These are phyloP conservation scores for Termitomyces sp. DNA, from an alignment of 768 basidiomycete species.

Conservation along the genomic window DNA sequence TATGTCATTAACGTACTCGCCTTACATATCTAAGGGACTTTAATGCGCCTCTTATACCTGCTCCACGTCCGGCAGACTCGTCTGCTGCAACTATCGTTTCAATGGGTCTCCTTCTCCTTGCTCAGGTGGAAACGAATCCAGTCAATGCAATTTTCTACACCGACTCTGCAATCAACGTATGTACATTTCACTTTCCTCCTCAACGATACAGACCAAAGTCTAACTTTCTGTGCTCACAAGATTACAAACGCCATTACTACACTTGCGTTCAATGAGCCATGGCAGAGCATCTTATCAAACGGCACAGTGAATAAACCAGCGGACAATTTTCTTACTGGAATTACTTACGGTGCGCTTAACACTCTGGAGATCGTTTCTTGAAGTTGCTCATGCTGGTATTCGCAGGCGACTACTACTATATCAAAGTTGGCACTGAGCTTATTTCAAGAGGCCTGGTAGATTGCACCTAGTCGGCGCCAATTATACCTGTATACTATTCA, in stretches of 20 bases:
- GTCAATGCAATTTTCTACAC: constrained; percentile 31
- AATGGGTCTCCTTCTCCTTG: constrained; percentile 58
- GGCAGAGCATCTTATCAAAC: constrained; percentile 23
- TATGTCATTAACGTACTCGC: not conserved
- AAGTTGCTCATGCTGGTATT: not conserved
- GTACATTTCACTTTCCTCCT: constrained; percentile 9
- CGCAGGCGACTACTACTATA: constrained; percentile 10
- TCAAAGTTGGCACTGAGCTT: constrained; percentile 13
- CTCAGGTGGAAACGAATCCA: constrained; percentile 38
- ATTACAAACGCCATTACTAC: constrained; percentile 17
- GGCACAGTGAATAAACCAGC: constrained; percentile 23
- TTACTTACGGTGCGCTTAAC: constrained; percentile 32
- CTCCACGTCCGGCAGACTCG: constrained; percentile 63
- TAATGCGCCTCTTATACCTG: constrained; percentile 59
- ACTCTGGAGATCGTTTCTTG: not conserved
- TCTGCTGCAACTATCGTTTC: constrained; percentile 68
- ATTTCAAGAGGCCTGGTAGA: constrained; percentile 2
- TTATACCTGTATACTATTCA: not conserved
- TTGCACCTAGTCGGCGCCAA: not conserved
- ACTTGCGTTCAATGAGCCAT: constrained; percentile 21
- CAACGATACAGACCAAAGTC: not conserved
- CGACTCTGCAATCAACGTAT: constrained; percentile 49
- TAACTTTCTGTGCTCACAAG: not conserved
- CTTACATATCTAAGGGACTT: constrained; percentile 56
- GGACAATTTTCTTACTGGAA: constrained; percentile 21